A percentile compares a stretch with the other conserved stretches of the same genome.
phyloP scores from a whole-genome alignment of 2,329 filamentous ascomycete species.

The Stachybotrys chlorohalonatus region DNA sequence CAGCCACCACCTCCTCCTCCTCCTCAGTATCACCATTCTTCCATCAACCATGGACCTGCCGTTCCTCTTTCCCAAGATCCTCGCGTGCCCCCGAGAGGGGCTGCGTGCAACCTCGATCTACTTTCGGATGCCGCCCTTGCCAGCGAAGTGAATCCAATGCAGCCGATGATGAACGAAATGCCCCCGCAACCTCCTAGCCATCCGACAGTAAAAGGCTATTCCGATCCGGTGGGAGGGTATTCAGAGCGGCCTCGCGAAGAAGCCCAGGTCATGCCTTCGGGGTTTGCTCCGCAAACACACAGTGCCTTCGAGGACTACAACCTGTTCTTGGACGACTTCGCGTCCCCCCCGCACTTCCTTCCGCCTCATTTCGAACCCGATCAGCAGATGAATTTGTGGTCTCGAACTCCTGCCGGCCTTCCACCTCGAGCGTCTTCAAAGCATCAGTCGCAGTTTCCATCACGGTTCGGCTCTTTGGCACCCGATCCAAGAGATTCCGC shows the following conservation, averaged over 20 bases:
- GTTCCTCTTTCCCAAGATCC: slow-evolving; percentile 35
- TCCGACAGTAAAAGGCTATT: slow-evolving; percentile 38
- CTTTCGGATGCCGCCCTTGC: slow-evolving; percentile 51
- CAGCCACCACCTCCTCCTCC: slow-evolving; percentile 10
- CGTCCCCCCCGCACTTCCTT: slow-evolving; percentile 43
- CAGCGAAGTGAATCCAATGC: slow-evolving; percentile 45
- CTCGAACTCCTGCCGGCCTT: slow-evolving; percentile 29
- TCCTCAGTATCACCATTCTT: slow-evolving; percentile 30
- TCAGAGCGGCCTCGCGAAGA: slow-evolving; percentile 40
- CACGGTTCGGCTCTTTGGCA: slow-evolving; percentile 43
- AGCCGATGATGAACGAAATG: slow-evolving; percentile 38
- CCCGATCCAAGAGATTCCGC: slow-evolving; percentile 39
- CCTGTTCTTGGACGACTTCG: slow-evolving; percentile 49
- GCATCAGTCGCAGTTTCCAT: slow-evolving; percentile 42
- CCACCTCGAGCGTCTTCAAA: slow-evolving; percentile 34
- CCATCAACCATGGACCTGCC: slow-evolving; percentile 23
- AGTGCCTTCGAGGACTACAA: slow-evolving; percentile 47
- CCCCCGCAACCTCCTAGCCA: slow-evolving; percentile 29
- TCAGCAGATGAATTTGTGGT: slow-evolving; percentile 42
- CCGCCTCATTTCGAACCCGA: slow-evolving; percentile 46
- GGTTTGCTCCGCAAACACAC: slow-evolving; percentile 19
- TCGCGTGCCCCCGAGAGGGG: slow-evolving; percentile 33
- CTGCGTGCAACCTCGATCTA: slow-evolving; percentile 48
- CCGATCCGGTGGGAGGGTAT: slow-evolving; percentile 36
- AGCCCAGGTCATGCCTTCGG: slow-evolving; percentile 29